These are phyloP conservation scores for Leccinum subgranulosum DNA, from an alignment of 768 basidiomycete genomes.

Conservation along the genomic window DNA sequence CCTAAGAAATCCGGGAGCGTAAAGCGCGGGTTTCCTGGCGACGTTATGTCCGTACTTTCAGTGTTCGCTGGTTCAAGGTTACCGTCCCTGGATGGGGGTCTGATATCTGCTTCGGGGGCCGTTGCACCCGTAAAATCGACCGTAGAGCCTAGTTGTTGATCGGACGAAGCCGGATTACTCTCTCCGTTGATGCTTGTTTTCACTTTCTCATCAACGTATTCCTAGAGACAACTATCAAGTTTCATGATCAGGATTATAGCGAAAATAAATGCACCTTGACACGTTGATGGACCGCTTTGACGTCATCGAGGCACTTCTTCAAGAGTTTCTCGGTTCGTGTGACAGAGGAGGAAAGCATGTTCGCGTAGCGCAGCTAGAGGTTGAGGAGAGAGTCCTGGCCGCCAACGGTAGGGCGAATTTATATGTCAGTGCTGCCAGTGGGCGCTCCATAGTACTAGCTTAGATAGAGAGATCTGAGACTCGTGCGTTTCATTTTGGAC, in stretches of 20 bases:
- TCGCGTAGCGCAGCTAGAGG: neutral
- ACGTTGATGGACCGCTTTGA: conserved; percentile 2
- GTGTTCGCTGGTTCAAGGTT: neutral
- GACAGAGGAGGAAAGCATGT: conserved; percentile 7
- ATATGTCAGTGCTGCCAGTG: conserved; percentile 1
- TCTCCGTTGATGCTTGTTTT: neutral
- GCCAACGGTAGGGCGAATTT: conserved; percentile 4
- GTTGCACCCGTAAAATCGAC: neutral
- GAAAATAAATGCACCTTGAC: conserved; percentile 2
- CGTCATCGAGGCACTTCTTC: neutral
- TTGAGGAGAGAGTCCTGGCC: neutral
- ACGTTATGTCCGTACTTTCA: neutral
- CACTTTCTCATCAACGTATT: neutral
- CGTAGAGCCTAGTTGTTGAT: neutral
- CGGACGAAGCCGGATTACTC: neutral
- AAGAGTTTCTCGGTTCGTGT: neutral
- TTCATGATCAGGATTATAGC: neutral
- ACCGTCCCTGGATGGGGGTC: neutral
- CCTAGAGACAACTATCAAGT: conserved; percentile 1
- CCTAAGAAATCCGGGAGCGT: neutral
- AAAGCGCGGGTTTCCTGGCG: neutral
- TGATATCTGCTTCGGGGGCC: neutral
- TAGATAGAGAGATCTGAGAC: neutral
- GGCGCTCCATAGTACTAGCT: neutral
- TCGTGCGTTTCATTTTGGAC: neutral